Percentiles rank a stretch among this genome's conserved stretches.
These are phyloP conservation scores for Venturia carpophila DNA, from an alignment of 2,329 filamentous ascomycete species.

Conservation along the genomic window DNA sequence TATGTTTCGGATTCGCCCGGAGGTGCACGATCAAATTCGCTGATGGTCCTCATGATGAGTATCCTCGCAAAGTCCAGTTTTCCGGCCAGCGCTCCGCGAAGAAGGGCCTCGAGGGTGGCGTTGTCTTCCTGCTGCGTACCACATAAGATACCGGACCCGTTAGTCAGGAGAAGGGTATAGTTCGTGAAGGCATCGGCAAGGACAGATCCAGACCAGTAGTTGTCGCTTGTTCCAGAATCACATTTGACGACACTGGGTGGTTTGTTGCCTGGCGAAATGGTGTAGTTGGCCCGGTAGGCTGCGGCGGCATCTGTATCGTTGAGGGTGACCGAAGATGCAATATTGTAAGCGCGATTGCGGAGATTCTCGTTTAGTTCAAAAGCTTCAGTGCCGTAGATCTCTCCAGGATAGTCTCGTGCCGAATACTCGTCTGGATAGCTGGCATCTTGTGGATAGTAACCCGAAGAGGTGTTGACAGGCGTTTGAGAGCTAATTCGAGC, in stretches of 20 bases:
- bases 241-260: slow-evolving; percentile 23
- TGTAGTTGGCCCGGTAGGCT: slow-evolving; percentile 32
- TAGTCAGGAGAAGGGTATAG: slow-evolving; percentile 28
- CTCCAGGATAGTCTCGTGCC: slow-evolving; percentile 26
- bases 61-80: slow-evolving; percentile 30
- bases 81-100: slow-evolving; percentile 25
- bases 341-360: slow-evolving; percentile 28
- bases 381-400: slow-evolving; percentile 37
- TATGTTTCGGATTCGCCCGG: slow-evolving; percentile 47
- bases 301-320: slow-evolving; percentile 32
- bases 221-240: slow-evolving; percentile 28
- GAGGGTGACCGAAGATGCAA: slow-evolving; percentile 30
- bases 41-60: slow-evolving; percentile 39
- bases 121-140: slow-evolving; percentile 32
- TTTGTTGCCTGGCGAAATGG: slow-evolving; percentile 20
- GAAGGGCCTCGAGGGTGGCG: slow-evolving; percentile 28
- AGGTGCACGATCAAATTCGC: slow-evolving; percentile 58
- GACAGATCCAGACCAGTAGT: slow-evolving; percentile 26
- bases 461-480: slow-evolving; percentile 55
- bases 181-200: slow-evolving; percentile 26
- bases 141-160: slow-evolving; percentile 31
- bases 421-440: slow-evolving; percentile 37
- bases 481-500: slow-evolving; percentile 40
- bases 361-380: slow-evolving; percentile 36
- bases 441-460: slow-evolving; percentile 60